A percentile compares a stretch with the other conserved stretches of the same genome.
Evolutionary conservation across 1,284 basidiomycete species (phyloP).

Genomic region (Cystobasidium pallidum): DNA sequence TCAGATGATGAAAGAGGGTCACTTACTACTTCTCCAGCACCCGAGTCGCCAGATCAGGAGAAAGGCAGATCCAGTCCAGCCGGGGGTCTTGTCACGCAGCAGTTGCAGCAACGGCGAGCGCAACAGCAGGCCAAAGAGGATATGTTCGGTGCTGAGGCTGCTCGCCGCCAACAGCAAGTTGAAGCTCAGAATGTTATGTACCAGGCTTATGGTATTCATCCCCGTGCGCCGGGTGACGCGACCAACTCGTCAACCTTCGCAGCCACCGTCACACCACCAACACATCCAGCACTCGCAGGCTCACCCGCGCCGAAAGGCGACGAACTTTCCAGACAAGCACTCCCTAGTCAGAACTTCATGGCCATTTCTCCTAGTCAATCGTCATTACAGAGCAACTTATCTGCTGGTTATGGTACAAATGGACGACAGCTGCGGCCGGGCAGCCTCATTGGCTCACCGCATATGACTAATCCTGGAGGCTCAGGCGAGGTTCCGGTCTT

Average conservation of each 20-base stretch:
- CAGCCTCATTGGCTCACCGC: slow-evolving; percentile 60
- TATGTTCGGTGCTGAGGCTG: slow-evolving; percentile 53
- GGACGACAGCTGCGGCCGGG: slow-evolving; percentile 57
- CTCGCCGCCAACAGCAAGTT: slow-evolving; percentile 74
- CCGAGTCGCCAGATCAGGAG: slow-evolving; percentile 23
- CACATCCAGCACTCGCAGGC: slow-evolving; percentile 44
- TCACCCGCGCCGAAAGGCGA: not conserved
- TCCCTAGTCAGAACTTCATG: not conserved
- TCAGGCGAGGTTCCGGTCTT: slow-evolving; percentile 69
- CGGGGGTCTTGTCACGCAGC: slow-evolving; percentile 24
- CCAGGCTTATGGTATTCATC: slow-evolving; percentile 67
- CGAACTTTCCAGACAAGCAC: slow-evolving; percentile 12
- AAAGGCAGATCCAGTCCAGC: not conserved
- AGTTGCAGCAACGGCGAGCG: slow-evolving; percentile 16
- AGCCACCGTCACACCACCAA: slow-evolving; percentile 7
- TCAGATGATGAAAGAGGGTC: slow-evolving; percentile 28
- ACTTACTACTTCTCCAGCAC: slow-evolving; percentile 32
- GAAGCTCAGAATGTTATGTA: slow-evolving; percentile 88
- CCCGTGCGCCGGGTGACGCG: slow-evolving; percentile 50
- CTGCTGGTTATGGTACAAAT: slow-evolving; percentile 16
- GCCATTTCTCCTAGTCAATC: slow-evolving; percentile 21
- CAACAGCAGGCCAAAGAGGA: slow-evolving; percentile 49
- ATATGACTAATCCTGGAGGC: slow-evolving; percentile 50
- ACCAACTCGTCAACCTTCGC: slow-evolving; percentile 47
- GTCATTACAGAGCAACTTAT: slow-evolving; percentile 37